Base-by-base conservation (phyloP, 768 basidiomycete genomes). In the Agaricus sinodeliciosus region DNA sequence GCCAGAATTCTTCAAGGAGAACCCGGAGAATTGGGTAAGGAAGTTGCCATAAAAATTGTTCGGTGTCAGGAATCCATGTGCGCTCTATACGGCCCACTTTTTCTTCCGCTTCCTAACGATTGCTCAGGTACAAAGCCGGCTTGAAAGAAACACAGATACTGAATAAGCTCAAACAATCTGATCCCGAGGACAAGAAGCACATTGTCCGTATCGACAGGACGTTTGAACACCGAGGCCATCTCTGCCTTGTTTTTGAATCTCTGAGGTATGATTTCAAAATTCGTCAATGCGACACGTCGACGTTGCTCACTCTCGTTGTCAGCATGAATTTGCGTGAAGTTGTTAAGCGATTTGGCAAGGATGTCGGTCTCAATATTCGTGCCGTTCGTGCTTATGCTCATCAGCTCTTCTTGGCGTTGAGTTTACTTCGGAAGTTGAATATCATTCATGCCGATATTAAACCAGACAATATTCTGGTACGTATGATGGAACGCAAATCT, bases 371-470 rank as follows among this genome's bases (percentile, higher is more conserved):
- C 19, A 96, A 97, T 62, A 87, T 98, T 62, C 82, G 85, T 59
- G 96, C 96, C 46, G 96, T 99, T n/a, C 83, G 95, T 59, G 94
- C 94, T n/a, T 99, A 99, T 65, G 85, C 96, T 27, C 91, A 95
- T 60, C 96, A 99, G 64, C 82, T 99, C 48, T 94, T 98, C 70
- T 77, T 97, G 48, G 80, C 91, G 15, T 67, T 98, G 57, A 81
- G 87, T 59, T 73, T 94, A 50, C 73, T 98, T 63, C 81, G 83
- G 59, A 97, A 97, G 70, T 79, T 84, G 55, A 92, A 89, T 58
- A 83, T 98, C 55, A 96, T 97, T 82, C 96, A 99, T 62, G 96
- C 96, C 6, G 96, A 99, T 64, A 90, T 99, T 66, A 98, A 98
- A 68, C 96, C 96, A 16, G 96, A 98, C 66, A 98, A 98, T 65